phyloP scores from a whole-genome alignment of 495 filamentous ascomycete species.

The Chaetomium tenue region DNA sequence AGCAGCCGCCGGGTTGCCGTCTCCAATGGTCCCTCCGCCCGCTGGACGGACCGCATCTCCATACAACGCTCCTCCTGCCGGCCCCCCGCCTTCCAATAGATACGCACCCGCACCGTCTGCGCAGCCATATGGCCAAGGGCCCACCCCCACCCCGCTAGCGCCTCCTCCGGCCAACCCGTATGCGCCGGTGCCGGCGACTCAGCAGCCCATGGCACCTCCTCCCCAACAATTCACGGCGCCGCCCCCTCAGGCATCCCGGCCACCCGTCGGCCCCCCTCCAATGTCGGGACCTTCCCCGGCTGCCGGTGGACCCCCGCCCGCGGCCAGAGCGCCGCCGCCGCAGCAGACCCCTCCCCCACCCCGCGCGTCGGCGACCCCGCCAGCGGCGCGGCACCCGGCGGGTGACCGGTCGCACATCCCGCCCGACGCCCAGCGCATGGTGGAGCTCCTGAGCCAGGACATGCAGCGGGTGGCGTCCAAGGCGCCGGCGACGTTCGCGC shows the following conservation, averaged over 20 bases:
- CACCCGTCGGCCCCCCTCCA: slow-evolving; percentile 42
- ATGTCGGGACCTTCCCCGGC: slow-evolving; percentile 51
- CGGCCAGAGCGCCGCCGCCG: slow-evolving; percentile 31
- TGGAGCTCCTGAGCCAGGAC: slow-evolving; percentile 75
- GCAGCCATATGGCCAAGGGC: slow-evolving; percentile 46
- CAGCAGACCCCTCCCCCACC: slow-evolving; percentile 50
- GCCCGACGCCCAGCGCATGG: slow-evolving; percentile 67
- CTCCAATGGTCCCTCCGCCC: slow-evolving; percentile 49
- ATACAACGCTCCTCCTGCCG: slow-evolving; percentile 78
- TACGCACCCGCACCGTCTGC: slow-evolving; percentile 80
- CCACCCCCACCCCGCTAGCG: slow-evolving; percentile 33
- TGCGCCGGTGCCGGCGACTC: slow-evolving; percentile 45
- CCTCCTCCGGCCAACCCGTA: slow-evolving; percentile 58
- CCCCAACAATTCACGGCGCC: slow-evolving; percentile 40
- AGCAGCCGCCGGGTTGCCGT: slow-evolving; percentile 35
- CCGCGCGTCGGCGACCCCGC: slow-evolving; percentile 31
- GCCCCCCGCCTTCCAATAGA: slow-evolving; percentile 71
- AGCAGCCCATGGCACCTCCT: slow-evolving; percentile 29
- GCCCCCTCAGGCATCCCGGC: slow-evolving; percentile 31
- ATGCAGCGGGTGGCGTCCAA: slow-evolving; percentile 83
- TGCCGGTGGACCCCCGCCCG: slow-evolving; percentile 40
- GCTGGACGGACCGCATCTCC: slow-evolving; percentile 78
- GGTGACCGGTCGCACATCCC: slow-evolving; percentile 93
- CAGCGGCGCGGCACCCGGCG: slow-evolving; percentile 64
- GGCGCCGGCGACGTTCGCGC: slow-evolving; percentile 76